Conservation (phyloP, 768 basidiomycete genomes). For the Collybiopsis confluens region DNA sequence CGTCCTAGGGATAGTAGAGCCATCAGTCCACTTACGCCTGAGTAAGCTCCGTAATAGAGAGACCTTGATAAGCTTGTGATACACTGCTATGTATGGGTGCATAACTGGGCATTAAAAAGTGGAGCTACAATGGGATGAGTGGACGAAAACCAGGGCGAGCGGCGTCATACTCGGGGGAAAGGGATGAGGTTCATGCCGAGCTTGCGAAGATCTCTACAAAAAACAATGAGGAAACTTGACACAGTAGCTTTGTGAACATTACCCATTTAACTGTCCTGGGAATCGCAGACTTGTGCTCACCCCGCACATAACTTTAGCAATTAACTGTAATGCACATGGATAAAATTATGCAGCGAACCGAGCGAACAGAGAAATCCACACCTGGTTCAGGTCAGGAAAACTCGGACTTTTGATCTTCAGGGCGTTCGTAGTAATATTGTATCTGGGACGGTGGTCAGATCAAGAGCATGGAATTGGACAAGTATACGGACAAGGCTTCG, state of each 20-base stretch:
- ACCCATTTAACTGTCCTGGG: conserved; percentile 93
- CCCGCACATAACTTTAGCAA: conserved; percentile 91
- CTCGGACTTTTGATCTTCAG: conserved; percentile 60
- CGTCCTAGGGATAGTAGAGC: not conserved
- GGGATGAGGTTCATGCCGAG: conserved; percentile 93
- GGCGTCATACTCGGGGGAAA: conserved; percentile 76
- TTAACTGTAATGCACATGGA: conserved; percentile 37
- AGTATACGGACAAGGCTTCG: conserved; percentile 64
- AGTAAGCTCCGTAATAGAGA: conserved; percentile 67
- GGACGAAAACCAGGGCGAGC: not conserved
- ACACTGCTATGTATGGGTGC: conserved; percentile 80
- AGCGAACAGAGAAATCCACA: conserved; percentile 18
- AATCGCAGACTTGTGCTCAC: conserved; percentile 89
- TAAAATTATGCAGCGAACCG: not conserved
- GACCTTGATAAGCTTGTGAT: conserved; percentile 53
- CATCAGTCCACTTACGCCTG: conserved; percentile 47
- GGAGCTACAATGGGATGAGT: conserved; percentile 51
- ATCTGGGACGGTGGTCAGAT: conserved; percentile 40
- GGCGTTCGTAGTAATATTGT: conserved; percentile 64
- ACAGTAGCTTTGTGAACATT: too few relatives aligned
- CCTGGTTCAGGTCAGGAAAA: conserved; percentile 68
- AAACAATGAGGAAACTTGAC: too few relatives aligned
- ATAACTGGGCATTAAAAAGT: conserved; percentile 95
- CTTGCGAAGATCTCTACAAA: conserved; percentile 84
- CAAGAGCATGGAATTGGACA: too few relatives aligned